Percentiles rank a stretch among this genome's conserved stretches.
Conservation (phyloP, 164 flowering plant species). For the Chimonanthus salicifolius region DNA sequence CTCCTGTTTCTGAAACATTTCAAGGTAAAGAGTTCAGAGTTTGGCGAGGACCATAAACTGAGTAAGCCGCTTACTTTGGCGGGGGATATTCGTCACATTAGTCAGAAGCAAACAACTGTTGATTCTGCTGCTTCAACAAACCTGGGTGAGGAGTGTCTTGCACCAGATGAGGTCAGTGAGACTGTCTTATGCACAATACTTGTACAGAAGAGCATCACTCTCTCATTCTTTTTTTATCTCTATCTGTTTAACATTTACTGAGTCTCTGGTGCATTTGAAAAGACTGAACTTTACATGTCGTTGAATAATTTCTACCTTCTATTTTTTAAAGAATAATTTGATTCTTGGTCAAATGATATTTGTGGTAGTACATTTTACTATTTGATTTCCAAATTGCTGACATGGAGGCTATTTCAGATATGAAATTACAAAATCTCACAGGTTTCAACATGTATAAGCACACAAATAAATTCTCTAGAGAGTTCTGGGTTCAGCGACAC, state of each 20-base stretch:
- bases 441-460: too few species aligned
- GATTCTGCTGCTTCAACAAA: conserved; percentile 19
- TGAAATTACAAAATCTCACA: too few species aligned
- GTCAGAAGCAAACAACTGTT: neutral
- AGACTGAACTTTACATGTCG: neutral
- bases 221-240: neutral
- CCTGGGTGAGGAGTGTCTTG: conserved; percentile 19
- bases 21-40: conserved; percentile 11
- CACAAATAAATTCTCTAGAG: too few species aligned
- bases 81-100: conserved; percentile 6
- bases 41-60: conserved; percentile 14
- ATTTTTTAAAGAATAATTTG: neutral
- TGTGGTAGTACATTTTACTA: too few species aligned
- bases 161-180: conserved; percentile 33
- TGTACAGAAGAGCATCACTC: neutral
- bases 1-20: conserved; percentile 18
- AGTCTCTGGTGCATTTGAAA: neutral
- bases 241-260: neutral
- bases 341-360: neutral
- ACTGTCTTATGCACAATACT: neutral
- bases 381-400: too few species aligned
- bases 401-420: too few species aligned
- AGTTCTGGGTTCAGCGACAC: too few species aligned
- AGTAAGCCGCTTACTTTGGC: conserved; percentile 1
- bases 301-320: neutral